A percentile compares a stretch with the other conserved stretches of the same genome.
These are phyloP conservation scores for Cicer pinnatifidum DNA, from an alignment of 306 rosid genomes.

Conservation along the genomic window DNA sequence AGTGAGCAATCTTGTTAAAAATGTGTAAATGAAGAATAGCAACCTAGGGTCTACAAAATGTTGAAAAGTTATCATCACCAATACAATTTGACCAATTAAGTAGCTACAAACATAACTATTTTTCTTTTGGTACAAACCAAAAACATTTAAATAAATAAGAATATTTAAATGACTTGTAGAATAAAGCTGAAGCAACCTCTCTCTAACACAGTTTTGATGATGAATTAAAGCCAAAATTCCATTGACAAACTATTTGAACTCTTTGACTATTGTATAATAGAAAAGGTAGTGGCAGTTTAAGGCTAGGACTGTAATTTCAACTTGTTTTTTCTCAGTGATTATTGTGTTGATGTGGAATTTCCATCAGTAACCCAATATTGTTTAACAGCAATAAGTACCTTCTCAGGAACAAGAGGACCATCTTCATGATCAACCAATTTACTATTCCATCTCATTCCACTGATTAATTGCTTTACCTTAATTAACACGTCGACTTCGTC, in stretches of 20 bases:
- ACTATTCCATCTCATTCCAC: slow-evolving; percentile 89
- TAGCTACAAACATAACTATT: neutral
- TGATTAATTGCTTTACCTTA: slow-evolving; percentile 73
- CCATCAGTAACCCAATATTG: slow-evolving; percentile 84
- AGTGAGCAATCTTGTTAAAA: neutral
- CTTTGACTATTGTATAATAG: slow-evolving; percentile 38
- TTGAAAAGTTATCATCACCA: neutral
- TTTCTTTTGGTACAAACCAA: slow-evolving; percentile 14
- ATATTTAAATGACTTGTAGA: slow-evolving; percentile 29
- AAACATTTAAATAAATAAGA: slow-evolving; percentile 1
- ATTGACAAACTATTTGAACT: slow-evolving; percentile 42
- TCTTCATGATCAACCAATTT: slow-evolving; percentile 97
- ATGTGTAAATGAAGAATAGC: neutral
- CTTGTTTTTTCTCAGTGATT: slow-evolving; percentile 33
- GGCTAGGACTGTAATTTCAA: slow-evolving; percentile 18
- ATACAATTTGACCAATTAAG: neutral
- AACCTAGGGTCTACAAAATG: neutral
- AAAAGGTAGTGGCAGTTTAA: slow-evolving; percentile 11
- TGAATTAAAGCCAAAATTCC: slow-evolving; percentile 45
- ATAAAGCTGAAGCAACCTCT: slow-evolving; percentile 45
- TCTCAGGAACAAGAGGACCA: slow-evolving; percentile 92
- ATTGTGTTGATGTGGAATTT: slow-evolving; percentile 66
- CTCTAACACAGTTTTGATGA: slow-evolving; percentile 37
- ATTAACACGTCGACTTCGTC: slow-evolving; percentile 77
- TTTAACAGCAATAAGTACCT: slow-evolving; percentile 86